Evolutionary conservation across 2,329 filamentous ascomycete genomes (phyloP).

Genomic region (Colletotrichum horii): DNA sequence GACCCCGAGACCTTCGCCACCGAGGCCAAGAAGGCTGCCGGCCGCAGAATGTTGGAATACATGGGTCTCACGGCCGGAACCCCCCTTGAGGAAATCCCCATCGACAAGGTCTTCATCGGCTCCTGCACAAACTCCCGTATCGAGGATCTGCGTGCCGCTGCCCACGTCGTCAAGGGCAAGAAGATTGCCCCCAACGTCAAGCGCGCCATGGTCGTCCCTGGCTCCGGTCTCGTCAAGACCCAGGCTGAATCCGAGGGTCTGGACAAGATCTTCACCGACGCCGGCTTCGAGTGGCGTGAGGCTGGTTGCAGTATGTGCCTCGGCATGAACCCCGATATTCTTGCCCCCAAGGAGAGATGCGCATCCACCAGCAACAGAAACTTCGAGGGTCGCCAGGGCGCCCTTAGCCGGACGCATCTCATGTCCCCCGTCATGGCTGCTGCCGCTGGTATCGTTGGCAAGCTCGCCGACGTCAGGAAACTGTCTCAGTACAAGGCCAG

Average conservation of each 20-base stretch:
- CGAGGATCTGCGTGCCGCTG: constrained; percentile 90
- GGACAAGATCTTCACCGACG: constrained; percentile 88
- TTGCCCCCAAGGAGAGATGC: constrained; percentile 90
- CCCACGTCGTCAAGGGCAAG: constrained; percentile 83
- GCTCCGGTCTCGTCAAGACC: constrained; percentile 91
- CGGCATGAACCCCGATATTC: constrained; percentile 98
- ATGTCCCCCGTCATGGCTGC: constrained; percentile 99
- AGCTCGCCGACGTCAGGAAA: constrained; percentile 89
- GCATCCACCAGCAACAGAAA: constrained; percentile 97
- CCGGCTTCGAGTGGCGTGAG: constrained; percentile 97
- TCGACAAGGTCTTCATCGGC: constrained; percentile 98
- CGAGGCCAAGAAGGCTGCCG: constrained; percentile 79
- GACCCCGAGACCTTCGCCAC: constrained; percentile 86
- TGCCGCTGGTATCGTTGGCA: constrained; percentile 86
- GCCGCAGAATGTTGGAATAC: constrained; percentile 86
- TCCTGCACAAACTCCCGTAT: constrained; percentile 98
- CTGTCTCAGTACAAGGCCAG: constrained; percentile 62
- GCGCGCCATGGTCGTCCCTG: constrained; percentile 94
- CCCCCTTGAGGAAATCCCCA: constrained; percentile 85
- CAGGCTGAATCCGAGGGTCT: constrained; percentile 91
- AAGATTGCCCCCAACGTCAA: constrained; percentile 89
- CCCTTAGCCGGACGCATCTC: constrained; percentile 87
- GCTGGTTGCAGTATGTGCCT: constrained; percentile 99
- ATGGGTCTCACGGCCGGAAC: constrained; percentile 92
- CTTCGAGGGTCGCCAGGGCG: constrained; percentile 95